Base-by-base conservation (phyloP, 1,139 yeast genomes). In the Eremothecium sinecaudum region DNA sequence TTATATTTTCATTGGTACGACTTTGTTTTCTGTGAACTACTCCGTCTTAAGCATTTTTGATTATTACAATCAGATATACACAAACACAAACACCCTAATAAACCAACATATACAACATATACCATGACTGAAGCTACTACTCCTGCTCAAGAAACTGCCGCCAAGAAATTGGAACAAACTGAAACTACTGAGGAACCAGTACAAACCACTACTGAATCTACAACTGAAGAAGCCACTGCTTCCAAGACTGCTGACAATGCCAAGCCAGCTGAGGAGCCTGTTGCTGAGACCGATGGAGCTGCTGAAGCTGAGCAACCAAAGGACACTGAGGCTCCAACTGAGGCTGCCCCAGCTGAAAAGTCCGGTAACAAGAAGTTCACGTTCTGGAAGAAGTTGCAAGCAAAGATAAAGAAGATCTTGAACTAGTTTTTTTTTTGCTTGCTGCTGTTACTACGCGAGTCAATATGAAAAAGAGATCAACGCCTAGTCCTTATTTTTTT, bases 171-270 rank as follows among this genome's bases (percentile, higher is more conserved):
- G 18, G 35, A 37, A 19, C 19, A 23, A 9, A 24, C 30, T 18
- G 35, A 32, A 23, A 24, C 35, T 14, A 16, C 33, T 12, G 38
- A 11, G 11, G 32, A 29, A 11, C 28, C 27, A 31, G 28, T 33
- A 16, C 32, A 35, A 16, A 33, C 30, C 8, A 18, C 18, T 23
- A 21, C 33, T 25, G 29, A 28, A 27, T 30, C 24, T 22, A 15
- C 31, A 31, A 48, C 64, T n/a, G 67, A 64, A 40, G 34, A 43
- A n/a, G 37, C 55, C 18, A 53, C 64, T 34, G 66, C 64, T 4
- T 67, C 67, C 4, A 56, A 61, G n/a, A 21, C 4, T 6, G 38
- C 36, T 31, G 35, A 41, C 3, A 41, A 45, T 11, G 41, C 42
- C 36, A 45, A 45, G 36, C 43, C 44, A 18, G 48, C 53, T 31